These are phyloP conservation scores for Suillus bovinus DNA, from an alignment of 768 basidiomycete genomes.

Conservation along the genomic window DNA sequence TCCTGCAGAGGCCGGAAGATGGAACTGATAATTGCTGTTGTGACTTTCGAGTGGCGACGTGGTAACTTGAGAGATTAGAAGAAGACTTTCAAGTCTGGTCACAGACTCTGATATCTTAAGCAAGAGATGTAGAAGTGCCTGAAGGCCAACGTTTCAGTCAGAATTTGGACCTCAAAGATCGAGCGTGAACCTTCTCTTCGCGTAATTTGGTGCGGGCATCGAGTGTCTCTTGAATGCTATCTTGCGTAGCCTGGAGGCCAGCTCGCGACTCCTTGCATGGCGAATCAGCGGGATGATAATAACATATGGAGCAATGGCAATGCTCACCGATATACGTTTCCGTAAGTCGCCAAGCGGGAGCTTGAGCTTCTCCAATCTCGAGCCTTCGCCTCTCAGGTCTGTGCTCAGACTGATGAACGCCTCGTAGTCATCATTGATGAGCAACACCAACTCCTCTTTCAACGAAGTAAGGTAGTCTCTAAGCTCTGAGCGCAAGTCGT, in stretches of 20 bases:
- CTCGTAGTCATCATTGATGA: slow-evolving; percentile 98
- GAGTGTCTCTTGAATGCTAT: slow-evolving; percentile 77
- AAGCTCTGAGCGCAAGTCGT: slow-evolving; percentile 85
- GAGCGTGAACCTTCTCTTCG: slow-evolving; percentile 69
- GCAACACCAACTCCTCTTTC: slow-evolving; percentile 91
- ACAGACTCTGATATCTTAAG: slow-evolving; percentile 93
- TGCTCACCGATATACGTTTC: slow-evolving; percentile 65
- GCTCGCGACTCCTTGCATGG: slow-evolving; percentile 55
- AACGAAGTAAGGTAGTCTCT: slow-evolving; percentile 80
- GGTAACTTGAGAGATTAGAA: slow-evolving; percentile 57
- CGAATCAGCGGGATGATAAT: neutral
- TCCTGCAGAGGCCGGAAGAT: slow-evolving; percentile 28
- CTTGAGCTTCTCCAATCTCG: slow-evolving; percentile 65
- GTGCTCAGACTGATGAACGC: slow-evolving; percentile 97
- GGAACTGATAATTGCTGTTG: slow-evolving; percentile 33
- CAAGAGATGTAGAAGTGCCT: slow-evolving; percentile 85
- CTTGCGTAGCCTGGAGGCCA: slow-evolving; percentile 66
- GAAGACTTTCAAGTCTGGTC: slow-evolving; percentile 81
- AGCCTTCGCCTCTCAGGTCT: slow-evolving; percentile 84
- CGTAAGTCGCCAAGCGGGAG: slow-evolving; percentile 65
- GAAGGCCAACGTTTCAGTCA: slow-evolving; percentile 12
- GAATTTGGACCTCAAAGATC: slow-evolving; percentile 5
- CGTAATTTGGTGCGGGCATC: slow-evolving; percentile 71
- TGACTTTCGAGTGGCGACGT: slow-evolving; percentile 34
- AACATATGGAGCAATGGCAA: slow-evolving; percentile 17